Evolutionary conservation across 352 stramenopile species (phyloP), one percentile per base, ranked within the genome.

Genomic region (Phytophthora pinifolia): DNA sequence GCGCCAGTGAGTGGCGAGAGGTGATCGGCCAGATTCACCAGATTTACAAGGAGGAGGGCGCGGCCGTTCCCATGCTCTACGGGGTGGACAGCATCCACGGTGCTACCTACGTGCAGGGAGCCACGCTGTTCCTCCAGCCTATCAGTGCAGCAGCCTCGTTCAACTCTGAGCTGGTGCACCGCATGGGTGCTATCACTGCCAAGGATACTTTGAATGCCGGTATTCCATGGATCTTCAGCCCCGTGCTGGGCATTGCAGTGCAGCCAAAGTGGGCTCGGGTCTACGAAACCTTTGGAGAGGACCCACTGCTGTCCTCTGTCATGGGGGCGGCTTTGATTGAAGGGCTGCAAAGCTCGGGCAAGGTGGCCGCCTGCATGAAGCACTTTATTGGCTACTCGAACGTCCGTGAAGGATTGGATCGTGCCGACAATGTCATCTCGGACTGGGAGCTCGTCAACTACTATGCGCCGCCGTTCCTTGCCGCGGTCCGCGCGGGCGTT

Each of bases 241-340:
- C 92, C 0, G 73, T 98, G 9, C 56, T 98, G 15, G 89, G 79
- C 0, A 88, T 94, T 46, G 70, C 94, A 17, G 59, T 79, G 31
- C 70, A 93, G 45, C 86, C 89, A 1, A 79, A 86, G 47, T 98
- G 91, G 90, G 67, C 84, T 20, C 79, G 92, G 4, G 75, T 96
- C n/a, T 97, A 91, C 57, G 92, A 98, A 65, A 98, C 90, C 3
- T 98, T 98, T 65, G 92, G 92, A 20, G 89, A 98, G 66, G 89
- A 97, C 63, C 87, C 88, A n/a, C 43, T 73, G 22, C 2, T 96
- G 6, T 83, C 80, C 3, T 83, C 79, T 0, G 46, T 72, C 32
- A 89, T 97, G 79, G 87, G 74, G 2, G 52, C 58, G 1, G 57
- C 70, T 15, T 77, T 94, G 60, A 88, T 96, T 35, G 48, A 73